A percentile compares a stretch with the other conserved stretches of the same genome.
These are phyloP conservation scores for Penicillium sp. DNA, from an alignment of 2,329 filamentous ascomycete species.

Conservation along the genomic window DNA sequence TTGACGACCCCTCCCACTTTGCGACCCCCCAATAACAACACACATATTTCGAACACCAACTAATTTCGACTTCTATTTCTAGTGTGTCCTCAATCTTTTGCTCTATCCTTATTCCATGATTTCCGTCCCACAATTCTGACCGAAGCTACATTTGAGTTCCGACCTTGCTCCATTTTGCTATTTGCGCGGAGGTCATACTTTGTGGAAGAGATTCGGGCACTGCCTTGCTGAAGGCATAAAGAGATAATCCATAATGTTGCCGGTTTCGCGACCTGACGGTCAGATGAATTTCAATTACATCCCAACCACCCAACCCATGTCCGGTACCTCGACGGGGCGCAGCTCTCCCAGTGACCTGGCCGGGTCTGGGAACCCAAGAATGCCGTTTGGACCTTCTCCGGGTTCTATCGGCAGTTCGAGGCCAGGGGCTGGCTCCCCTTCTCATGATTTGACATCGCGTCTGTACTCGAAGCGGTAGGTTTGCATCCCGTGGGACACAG, in stretches of 20 bases:
- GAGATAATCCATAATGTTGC: conserved; percentile 88
- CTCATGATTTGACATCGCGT: conserved; percentile 78
- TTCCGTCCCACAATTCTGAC: conserved; percentile 14
- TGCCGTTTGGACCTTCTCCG: conserved; percentile 66
- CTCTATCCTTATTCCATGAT: conserved; percentile 1
- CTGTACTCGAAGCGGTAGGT: conserved; percentile 90
- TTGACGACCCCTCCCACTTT: conserved; percentile 20
- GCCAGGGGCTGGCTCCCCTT: conserved; percentile 92
- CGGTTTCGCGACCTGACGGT: conserved; percentile 70
- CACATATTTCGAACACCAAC: conserved; percentile 1
- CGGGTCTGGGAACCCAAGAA: conserved; percentile 62
- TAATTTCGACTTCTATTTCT: conserved; percentile 7
- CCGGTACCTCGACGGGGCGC: conserved; percentile 74
- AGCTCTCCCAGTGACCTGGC: conserved; percentile 77
- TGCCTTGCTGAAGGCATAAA: conserved; percentile 22
- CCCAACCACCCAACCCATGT: conserved; percentile 65
- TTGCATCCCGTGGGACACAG: conserved; percentile 1
- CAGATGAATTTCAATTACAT: conserved; percentile 83
- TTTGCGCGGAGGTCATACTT: conserved; percentile 11
- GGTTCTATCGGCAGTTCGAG: conserved; percentile 57
- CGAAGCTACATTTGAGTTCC: conserved; percentile 12
- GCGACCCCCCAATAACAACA: conserved; percentile 7
- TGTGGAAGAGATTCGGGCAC: conserved; percentile 12
- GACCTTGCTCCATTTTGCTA: conserved; percentile 7
- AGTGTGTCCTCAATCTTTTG: background rate